These are phyloP conservation scores for Thoreauomyces humboldtii DNA, from an alignment of 192 early-diverging fungal genomes.

Conservation along the genomic window DNA sequence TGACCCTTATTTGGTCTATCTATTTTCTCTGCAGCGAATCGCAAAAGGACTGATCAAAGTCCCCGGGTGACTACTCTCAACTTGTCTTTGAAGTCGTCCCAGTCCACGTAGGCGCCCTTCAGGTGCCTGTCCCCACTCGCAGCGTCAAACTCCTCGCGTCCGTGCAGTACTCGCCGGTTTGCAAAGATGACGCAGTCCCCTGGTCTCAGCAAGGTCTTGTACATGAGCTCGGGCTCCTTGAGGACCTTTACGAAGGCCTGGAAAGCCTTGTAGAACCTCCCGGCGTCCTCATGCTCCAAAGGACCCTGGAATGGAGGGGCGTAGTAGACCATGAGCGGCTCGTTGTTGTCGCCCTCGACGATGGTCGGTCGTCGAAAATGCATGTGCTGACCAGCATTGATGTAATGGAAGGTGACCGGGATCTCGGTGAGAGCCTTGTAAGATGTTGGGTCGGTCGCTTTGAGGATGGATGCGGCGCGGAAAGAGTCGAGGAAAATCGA, in stretches of 20 bases:
- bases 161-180: constrained; percentile 79
- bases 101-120: constrained; percentile 64
- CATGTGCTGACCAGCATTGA: constrained; percentile 73
- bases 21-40: too few relatives aligned
- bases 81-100: constrained; percentile 54
- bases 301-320: constrained; percentile 85
- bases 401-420: constrained; percentile 78
- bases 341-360: constrained; percentile 43
- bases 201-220: constrained; percentile 57
- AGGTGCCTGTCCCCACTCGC: constrained; percentile 69
- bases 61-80: constrained; percentile 26
- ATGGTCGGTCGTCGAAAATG: constrained; percentile 70
- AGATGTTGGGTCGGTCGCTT: constrained; percentile 51
- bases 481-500: constrained; percentile 76
- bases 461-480: constrained; percentile 63
- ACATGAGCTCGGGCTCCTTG: constrained; percentile 54
- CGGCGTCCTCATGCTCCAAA: constrained; percentile 46
- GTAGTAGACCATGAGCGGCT: constrained; percentile 62
- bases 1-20: too few relatives aligned
- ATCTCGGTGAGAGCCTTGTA: constrained; percentile 54
- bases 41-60: too few relatives aligned
- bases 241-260: constrained; percentile 57
- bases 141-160: constrained; percentile 69
- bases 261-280: constrained; percentile 66
- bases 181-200: constrained; percentile 75